A percentile compares a stretch with the other conserved stretches of the same genome.
Conservation (phyloP, 441 rosid species). For the Geranium incanum region DNA sequence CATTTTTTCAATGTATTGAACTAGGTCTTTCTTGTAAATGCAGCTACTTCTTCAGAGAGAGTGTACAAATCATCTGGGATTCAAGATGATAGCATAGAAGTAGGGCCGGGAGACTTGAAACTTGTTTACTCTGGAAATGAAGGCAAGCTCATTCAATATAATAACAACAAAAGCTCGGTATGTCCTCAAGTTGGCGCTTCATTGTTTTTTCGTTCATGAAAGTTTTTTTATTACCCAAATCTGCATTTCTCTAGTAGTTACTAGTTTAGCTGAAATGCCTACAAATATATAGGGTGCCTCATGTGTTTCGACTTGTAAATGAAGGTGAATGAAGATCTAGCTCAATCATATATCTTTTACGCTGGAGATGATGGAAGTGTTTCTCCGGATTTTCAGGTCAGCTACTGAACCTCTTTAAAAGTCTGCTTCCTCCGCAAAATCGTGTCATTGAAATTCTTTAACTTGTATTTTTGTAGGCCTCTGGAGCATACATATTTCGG, state of each 20-base stretch:
- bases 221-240: neutral
- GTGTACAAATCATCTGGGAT: constrained; percentile 26
- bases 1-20: constrained; percentile 18
- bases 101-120: constrained; percentile 50
- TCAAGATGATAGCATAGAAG: constrained; percentile 31
- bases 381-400: constrained; percentile 40
- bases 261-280: constrained; percentile 6
- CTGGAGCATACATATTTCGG: constrained; percentile 94
- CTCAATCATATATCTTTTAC: constrained; percentile 53
- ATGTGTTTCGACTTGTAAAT: constrained; percentile 17
- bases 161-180: constrained; percentile 38
- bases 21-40: constrained; percentile 9
- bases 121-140: constrained; percentile 41
- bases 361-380: constrained; percentile 50
- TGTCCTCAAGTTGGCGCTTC: constrained; percentile 12
- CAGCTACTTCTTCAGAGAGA: constrained; percentile 34
- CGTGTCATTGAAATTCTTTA: constrained; percentile 8
- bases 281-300: neutral
- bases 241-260: constrained; percentile 2
- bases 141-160: constrained; percentile 41
- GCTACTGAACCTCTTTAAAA: constrained; percentile 19
- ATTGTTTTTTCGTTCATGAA: neutral
- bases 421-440: neutral
- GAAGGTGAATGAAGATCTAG: constrained; percentile 37
- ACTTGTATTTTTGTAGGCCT: constrained; percentile 39